Evolutionary conservation across 2,329 filamentous ascomycete genomes (phyloP).

Genomic region (Chaetomiaceae sp.): DNA sequence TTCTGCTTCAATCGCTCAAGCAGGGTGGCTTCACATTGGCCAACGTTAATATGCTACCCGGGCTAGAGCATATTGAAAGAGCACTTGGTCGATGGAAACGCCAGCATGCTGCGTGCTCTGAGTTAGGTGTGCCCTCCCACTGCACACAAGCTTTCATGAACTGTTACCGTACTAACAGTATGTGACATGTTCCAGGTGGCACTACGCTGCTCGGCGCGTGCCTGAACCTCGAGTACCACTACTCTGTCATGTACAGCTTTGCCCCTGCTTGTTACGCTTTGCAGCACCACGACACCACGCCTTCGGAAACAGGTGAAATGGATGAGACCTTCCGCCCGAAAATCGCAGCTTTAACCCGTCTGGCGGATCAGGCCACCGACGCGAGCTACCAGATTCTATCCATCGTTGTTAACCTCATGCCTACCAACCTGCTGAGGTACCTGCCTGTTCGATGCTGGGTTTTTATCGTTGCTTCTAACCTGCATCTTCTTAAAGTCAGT

Average conservation of each 20-base stretch:
- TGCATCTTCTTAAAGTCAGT: background rate
- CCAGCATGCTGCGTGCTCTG: background rate
- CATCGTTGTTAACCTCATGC: background rate
- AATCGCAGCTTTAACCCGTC: background rate
- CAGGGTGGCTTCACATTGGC: background rate
- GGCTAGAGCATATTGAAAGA: background rate
- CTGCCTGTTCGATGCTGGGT: background rate
- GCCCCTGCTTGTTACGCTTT: background rate
- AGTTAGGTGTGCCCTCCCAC: background rate
- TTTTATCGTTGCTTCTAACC: background rate
- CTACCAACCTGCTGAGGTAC: background rate
- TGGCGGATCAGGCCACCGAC: background rate
- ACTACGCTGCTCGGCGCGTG: background rate
- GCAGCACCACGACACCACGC: background rate
- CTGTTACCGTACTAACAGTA: too few relatives aligned
- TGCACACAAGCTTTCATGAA: too few relatives aligned
- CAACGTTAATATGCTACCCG: background rate
- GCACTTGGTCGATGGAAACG: background rate
- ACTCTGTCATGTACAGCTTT: constrained; percentile 1
- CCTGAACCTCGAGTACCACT: background rate
- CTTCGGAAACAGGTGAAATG: background rate
- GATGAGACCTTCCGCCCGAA: background rate
- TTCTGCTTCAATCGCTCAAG: background rate
- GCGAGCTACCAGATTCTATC: background rate
- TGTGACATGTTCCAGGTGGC: too few relatives aligned